Evolutionary conservation across 2,329 filamentous ascomycete species (phyloP), one percentile per base, ranked within the genome.

Genomic region (Colletotrichum sp.): DNA sequence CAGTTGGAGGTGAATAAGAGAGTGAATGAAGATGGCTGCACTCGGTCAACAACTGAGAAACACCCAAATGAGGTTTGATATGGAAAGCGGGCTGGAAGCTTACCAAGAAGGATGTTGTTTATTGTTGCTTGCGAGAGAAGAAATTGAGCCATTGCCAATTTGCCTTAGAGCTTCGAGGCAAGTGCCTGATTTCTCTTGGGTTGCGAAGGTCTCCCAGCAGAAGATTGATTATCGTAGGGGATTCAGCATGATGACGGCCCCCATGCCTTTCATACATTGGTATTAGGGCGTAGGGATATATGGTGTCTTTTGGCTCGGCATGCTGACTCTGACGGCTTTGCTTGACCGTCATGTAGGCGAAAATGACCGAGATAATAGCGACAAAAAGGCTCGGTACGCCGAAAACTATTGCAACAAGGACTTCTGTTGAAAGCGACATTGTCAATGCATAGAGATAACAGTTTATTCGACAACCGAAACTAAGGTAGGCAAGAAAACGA

Each of bases 221-320:
- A 44, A 44, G 16, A 9, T n/a, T 1, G 8, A 44, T 1, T 19
- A 2, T 44, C 1, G 16, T 11, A 5, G 5, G 39, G 6, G 19
- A 11, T n/a, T 44, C 16, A n/a, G 9, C 4, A 44, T 44, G 5
- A 19, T 5, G 16, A n/a, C 8, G 39, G 19, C 3, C n/a, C 19
- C 19, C 39, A 11, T n/a, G 39, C 16, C 16, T 11, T 8, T 2
- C 39, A 6, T 44, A 44, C 16, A 44, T 19, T n/a, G 39, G 39
- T 9, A 44, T n/a, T 4, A 44, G 39, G 5, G 36, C 2, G 19
- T 44, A 19, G 39, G 39, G 39, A 4, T n/a, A 2, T 1, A 9
- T 19, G 16, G 6, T 8, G 11, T 0, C 16, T 11, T 0, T 4
- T 19, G 16, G 8, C 39, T 6, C 39, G 2, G 0, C 2, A n/a